Evolutionary conservation across 805 yeast genomes (phyloP), one percentile per base, ranked within the genome.

Genomic region (Pichia californica): DNA sequence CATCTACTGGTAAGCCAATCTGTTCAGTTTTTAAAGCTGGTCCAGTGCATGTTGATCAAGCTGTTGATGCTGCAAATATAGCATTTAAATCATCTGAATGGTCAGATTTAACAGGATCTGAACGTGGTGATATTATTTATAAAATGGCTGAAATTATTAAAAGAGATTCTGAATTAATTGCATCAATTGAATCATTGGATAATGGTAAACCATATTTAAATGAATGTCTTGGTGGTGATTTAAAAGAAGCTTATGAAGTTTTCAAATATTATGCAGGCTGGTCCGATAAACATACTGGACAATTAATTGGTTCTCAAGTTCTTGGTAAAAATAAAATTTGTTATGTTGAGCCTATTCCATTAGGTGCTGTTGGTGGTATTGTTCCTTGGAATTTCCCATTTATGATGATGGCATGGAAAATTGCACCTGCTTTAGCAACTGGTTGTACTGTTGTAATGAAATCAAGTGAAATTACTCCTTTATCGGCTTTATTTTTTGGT

Each of bases 321-420:
- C 46, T 59, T n/a, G 63, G 63, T 15, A 51, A 48, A 32, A 67
- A 70, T 40, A 79, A 77, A 59, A 66, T 76, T 44, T 70, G 73
- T 18, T 74, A 71, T 56, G 75, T 78, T 14, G 61, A 72, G 33
- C 78, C 76, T 53, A 75, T 72, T 57, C 79, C 79, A 52, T 62
- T 82, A 49, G 91, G 89, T 58, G 83, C 82, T 21, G 81, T 87
- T 66, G 93, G 87, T 40, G 85, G 81, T 61, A 81, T 83, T 52
- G 80, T 83, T 51, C 89, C 91, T 54, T 83, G 89, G 89, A 83
- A 83, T 63, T 83, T 81, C 73, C 91, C 91, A 49, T 67, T 83
- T 53, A 73, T 81, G 72, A 82, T 83, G 85, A 70, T 79, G 60
- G 64, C 83, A 25, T 83, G 91, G 91, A 83, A 83, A 60, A 68